Percentiles rank a stretch among this genome's conserved stretches.
phyloP scores from a whole-genome alignment of 805 yeast genomes.

The Pichia gijzeniarum region DNA sequence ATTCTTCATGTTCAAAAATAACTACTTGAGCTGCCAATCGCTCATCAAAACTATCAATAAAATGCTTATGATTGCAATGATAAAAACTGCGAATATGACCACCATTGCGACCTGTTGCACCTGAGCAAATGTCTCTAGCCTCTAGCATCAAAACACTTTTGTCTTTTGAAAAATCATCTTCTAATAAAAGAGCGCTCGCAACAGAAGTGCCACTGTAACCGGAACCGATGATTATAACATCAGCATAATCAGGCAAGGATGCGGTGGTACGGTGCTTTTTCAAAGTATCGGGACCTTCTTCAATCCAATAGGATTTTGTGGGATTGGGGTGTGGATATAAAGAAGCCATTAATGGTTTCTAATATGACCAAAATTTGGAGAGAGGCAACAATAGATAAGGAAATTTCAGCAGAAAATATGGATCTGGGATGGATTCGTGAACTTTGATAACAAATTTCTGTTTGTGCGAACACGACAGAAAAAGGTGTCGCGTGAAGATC shows the following conservation, averaged over 20 bases:
- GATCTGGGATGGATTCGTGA: no score
- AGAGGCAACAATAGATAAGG: no score
- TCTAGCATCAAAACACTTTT: slow-evolving; percentile 26
- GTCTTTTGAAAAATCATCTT: slow-evolving; percentile 16
- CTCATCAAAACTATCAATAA: slow-evolving; percentile 17
- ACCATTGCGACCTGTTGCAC: slow-evolving; percentile 44
- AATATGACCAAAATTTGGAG: neutral
- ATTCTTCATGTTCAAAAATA: slow-evolving; percentile 33
- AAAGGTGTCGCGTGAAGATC: neutral
- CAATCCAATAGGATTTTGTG: slow-evolving; percentile 14
- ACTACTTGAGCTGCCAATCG: slow-evolving; percentile 30
- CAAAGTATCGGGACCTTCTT: slow-evolving; percentile 6
- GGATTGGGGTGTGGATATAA: slow-evolving; percentile 18
- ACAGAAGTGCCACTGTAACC: slow-evolving; percentile 42
- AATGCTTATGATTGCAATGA: slow-evolving; percentile 17
- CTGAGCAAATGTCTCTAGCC: slow-evolving; percentile 35
- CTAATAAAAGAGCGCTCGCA: slow-evolving; percentile 22
- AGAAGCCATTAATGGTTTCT: neutral
- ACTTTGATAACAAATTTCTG: no score
- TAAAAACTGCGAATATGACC: slow-evolving; percentile 39
- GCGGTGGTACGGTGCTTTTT: slow-evolving; percentile 14
- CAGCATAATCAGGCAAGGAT: slow-evolving; percentile 33
- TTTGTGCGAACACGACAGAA: neutral
- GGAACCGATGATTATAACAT: slow-evolving; percentile 38
- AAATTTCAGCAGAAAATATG: no score